Evolutionary conservation across 164 flowering plant species (phyloP).

Genomic region (Litsea cubeba): DNA sequence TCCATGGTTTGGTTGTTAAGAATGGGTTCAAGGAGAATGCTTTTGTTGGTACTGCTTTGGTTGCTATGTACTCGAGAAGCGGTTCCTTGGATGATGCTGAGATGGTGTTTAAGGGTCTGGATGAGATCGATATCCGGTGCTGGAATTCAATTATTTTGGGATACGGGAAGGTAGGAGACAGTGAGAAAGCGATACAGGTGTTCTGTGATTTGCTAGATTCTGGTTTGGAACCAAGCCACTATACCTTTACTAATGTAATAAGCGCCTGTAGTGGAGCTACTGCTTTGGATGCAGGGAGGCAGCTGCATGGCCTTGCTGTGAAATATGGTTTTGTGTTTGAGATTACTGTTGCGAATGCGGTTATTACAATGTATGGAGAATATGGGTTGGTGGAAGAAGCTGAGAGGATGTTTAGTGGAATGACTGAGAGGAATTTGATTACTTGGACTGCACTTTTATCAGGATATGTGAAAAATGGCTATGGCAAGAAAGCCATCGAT

Average conservation of each 20-base stretch:
- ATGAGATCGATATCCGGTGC: constrained; percentile 24
- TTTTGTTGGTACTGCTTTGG: constrained; percentile 28
- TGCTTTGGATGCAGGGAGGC: constrained; percentile 18
- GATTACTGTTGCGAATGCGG: constrained; percentile 26
- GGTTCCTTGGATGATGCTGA: constrained; percentile 26
- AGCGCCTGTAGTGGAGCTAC: constrained; percentile 19
- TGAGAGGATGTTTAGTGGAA: constrained; percentile 21
- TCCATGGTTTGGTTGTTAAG: constrained; percentile 29
- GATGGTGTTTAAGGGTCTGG: constrained; percentile 18
- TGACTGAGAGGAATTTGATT: constrained; percentile 27
- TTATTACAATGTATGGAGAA: constrained; percentile 28
- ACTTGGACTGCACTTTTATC: constrained; percentile 42
- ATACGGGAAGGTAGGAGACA: constrained; percentile 24
- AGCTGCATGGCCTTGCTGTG: constrained; percentile 25
- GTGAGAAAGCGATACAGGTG: constrained; percentile 17
- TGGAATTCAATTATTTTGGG: constrained; percentile 32
- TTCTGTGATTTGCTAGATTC: constrained; percentile 18
- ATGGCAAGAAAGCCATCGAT: constrained; percentile 17
- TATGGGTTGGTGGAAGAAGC: constrained; percentile 29
- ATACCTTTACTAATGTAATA: constrained; percentile 29
- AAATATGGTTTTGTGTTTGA: constrained; percentile 18
- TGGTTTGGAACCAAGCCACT: constrained; percentile 29
- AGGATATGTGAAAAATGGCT: constrained; percentile 23
- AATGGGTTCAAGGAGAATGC: constrained; percentile 27
- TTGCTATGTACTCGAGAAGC: constrained; percentile 25